Evolutionary conservation across 1,284 basidiomycete genomes (phyloP).

Genomic region (Xerocomus nothofagi): DNA sequence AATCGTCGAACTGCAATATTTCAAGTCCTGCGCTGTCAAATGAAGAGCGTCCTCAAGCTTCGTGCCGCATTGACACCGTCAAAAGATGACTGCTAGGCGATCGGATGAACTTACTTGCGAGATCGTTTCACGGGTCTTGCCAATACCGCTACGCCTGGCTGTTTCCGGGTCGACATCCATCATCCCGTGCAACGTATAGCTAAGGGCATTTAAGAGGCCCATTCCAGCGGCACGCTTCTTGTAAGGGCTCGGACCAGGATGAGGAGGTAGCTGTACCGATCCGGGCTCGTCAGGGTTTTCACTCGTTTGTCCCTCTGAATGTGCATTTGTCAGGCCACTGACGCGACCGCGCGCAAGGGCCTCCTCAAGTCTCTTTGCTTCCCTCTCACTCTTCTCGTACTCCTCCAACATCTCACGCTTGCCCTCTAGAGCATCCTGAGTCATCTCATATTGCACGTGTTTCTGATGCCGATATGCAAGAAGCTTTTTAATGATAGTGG

Average conservation of each 20-base stretch:
- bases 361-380: conserved; percentile 86
- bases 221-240: conserved; percentile 70
- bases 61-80: conserved; percentile 18
- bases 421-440: conserved; percentile 85
- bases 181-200: conserved; percentile 94
- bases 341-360: conserved; percentile 69
- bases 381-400: conserved; percentile 89
- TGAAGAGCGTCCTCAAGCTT: conserved; percentile 93
- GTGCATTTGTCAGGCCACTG: conserved; percentile 26
- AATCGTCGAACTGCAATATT: conserved; percentile 94
- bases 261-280: conserved; percentile 63
- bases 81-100: conserved; percentile 17
- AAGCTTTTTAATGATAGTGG: conserved; percentile 89
- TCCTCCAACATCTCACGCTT: conserved; percentile 89
- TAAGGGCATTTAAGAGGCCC: conserved; percentile 89
- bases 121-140: conserved; percentile 92
- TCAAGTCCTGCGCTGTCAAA: conserved; percentile 87
- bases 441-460: conserved; percentile 97
- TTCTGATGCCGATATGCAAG: conserved; percentile 97
- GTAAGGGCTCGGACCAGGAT: conserved; percentile 70
- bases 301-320: conserved; percentile 36
- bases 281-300: conserved; percentile 37
- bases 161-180: conserved; percentile 99
- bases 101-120: conserved; percentile 65
- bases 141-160: conserved; percentile 88